phyloP scores from a whole-genome alignment of 1,284 basidiomycete genomes.

The Cutaneotrichosporon spelunceum region DNA sequence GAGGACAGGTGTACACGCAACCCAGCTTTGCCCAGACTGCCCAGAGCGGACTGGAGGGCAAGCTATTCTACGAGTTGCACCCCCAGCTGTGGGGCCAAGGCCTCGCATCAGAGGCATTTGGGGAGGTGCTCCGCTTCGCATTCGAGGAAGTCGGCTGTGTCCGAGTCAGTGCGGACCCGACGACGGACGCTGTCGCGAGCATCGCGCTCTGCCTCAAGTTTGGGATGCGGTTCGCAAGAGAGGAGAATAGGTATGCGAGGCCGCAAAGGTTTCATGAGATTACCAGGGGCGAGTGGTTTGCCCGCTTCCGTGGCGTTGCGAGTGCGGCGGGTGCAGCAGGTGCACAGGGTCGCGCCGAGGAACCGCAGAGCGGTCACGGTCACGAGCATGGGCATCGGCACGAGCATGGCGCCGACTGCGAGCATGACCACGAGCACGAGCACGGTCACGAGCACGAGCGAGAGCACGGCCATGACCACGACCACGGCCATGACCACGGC shows the following conservation, averaged over 20 bases:
- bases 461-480: neutral
- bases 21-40: constrained; percentile 27
- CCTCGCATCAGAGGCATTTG: constrained; percentile 46
- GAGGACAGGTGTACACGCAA: constrained; percentile 28
- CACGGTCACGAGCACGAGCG: neutral
- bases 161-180: constrained; percentile 37
- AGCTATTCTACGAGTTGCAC: constrained; percentile 49
- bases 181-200: constrained; percentile 37
- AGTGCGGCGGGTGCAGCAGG: neutral
- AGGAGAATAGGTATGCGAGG: constrained; percentile 32
- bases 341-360: neutral
- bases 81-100: constrained; percentile 49
- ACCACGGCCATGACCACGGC: neutral
- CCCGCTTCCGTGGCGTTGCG: constrained; percentile 24
- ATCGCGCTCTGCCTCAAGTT: constrained; percentile 40
- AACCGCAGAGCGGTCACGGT: neutral
- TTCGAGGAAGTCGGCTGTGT: constrained; percentile 45
- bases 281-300: constrained; percentile 40
- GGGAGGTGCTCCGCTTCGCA: constrained; percentile 46
- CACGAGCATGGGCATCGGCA: neutral
- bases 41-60: constrained; percentile 28
- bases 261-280: constrained; percentile 43
- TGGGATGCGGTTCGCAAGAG: constrained; percentile 34
- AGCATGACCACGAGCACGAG: neutral
- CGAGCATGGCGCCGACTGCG: neutral